Evolutionary conservation across 139 green algal genomes (phyloP), one percentile per base, ranked within the genome.

Genomic region (Auxenochlorella pyrenoidosa): DNA sequence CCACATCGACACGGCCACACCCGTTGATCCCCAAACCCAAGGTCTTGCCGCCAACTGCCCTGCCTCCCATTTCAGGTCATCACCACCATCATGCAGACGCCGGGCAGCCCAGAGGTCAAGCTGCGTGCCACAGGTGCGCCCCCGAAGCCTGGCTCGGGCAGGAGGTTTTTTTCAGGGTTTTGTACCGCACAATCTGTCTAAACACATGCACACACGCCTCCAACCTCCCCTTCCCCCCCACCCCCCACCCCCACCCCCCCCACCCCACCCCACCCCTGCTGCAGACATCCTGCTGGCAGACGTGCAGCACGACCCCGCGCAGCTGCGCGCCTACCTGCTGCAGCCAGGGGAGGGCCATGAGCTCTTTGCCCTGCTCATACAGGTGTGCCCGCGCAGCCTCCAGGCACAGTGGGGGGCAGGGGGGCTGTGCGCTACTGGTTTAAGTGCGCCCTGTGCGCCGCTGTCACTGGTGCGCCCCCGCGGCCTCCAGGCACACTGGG

Each of bases 261-360:
- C 8, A 6, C 47, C 32, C 15, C 68, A 26, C 68, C 16, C 18
- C n/a, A 2, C 19, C 22, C 41, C 54, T 0, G 44, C 24, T 44
- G 63, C 80, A 85, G 98, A 99, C 89, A 92, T 99, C 30, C 90
- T 99, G 72, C 93, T 98, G 83, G 96, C 95, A 5, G 87, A 90
- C 10, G 92, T 94, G 68, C 91, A 95, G 78, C 96, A 98, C 81
- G 97, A 99, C 90, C 91, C 95, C 15, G n/a, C 77, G 0, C 87
- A 94, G 34, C 92, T 99, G 66, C 88, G 97, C 36, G 79, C 82
- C 34, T 97, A 96, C 89, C 88, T 99, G 44, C 63, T 65, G 81
- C 59, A 43, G 43, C 13, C 38, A 24, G 85, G 36, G 60, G 38
- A 88, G 36, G 91, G 95, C 12, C 82, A 94, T 78, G 90, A 51